A percentile compares a stretch with the other conserved stretches of the same genome.
phyloP scores from a whole-genome alignment of 208 protist genomes.

The Borovskyia barvae region DNA sequence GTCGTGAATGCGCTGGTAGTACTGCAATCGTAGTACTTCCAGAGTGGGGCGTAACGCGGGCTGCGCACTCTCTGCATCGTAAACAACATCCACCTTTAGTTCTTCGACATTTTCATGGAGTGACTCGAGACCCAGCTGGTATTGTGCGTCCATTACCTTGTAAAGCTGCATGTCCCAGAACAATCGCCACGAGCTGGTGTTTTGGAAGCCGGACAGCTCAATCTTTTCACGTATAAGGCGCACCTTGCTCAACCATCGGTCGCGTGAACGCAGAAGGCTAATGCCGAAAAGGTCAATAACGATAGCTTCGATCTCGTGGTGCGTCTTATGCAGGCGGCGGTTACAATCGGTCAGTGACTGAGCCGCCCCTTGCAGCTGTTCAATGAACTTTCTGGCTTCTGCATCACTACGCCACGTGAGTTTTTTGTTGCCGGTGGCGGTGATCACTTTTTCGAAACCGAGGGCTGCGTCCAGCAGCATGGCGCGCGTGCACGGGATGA shows the following conservation, averaged over 20 bases:
- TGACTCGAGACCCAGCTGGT: slow-evolving; percentile 90
- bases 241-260: slow-evolving; percentile 92
- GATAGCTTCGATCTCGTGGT: slow-evolving; percentile 80
- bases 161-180: slow-evolving; percentile 98
- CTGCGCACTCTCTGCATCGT: slow-evolving; percentile 75
- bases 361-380: slow-evolving; percentile 76
- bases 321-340: slow-evolving; percentile 90
- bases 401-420: slow-evolving; percentile 83
- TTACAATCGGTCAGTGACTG: slow-evolving; percentile 91
- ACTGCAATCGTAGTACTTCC: slow-evolving; percentile 90
- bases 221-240: slow-evolving; percentile 88
- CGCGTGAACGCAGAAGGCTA: slow-evolving; percentile 91
- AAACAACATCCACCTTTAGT: slow-evolving; percentile 92
- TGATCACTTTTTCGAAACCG: slow-evolving; percentile 91
- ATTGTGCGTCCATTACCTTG: slow-evolving; percentile 97
- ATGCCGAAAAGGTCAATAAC: slow-evolving; percentile 89
- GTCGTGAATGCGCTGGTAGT: slow-evolving; percentile 94
- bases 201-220: slow-evolving; percentile 78
- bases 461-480: slow-evolving; percentile 90
- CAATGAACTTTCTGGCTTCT: slow-evolving; percentile 84
- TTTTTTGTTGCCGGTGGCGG: slow-evolving; percentile 69
- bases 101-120: slow-evolving; percentile 92
- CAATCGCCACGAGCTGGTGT: slow-evolving; percentile 92
- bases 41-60: slow-evolving; percentile 86
- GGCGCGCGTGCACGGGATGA: slow-evolving; percentile 88